Evolutionary conservation across 106 monocot species (phyloP), one percentile per base, ranked within the genome.

Genomic region (Posidonia australis): DNA sequence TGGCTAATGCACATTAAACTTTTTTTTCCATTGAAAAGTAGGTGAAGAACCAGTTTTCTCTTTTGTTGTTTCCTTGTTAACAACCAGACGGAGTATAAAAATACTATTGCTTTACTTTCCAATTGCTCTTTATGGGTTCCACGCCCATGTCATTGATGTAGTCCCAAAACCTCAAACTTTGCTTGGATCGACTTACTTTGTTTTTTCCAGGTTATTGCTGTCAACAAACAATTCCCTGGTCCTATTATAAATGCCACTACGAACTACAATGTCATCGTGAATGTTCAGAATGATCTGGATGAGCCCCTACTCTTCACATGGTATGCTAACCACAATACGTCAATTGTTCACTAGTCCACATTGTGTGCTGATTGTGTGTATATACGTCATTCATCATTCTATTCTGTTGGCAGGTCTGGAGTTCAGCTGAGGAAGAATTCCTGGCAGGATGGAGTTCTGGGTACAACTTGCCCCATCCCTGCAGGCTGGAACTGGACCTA

Each of bases 401-500:
- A 0, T 23, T 63, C 9, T 10, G 22, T 49, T 25, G 30, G 9
- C 46, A 88, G 89, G 89, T 65, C 77, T 59, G 89, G 93, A 13
- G 44, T 94, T 44, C 85, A 86, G 55, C 86, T 86, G 16, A 55
- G 86, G 75, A 83, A 77, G 58, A 89, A 86, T 42, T 80, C 79
- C 22, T 94, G 93, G 89, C 77, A 94, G 74, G 93, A 94, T 62
- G 89, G 89, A n/a, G 93, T 94, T 3, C 63, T 76, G 23, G 93
- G 93, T 17, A 94, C 93, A 6, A 89, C 77, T 59, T 94, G 93
- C 84, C 86, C 93, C 13, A 94, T 94, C 26, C 86, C 89, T 11
- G 41, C 81, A 0, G 89, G 89, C 7, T 86, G 86, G 86, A 94
- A 94, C 63, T 94, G 85, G 86, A 94, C 93, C 7, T 89, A 94